Conservation (phyloP, 192 early-diverging fungal species). For the Cladochytrium replicatum region DNA sequence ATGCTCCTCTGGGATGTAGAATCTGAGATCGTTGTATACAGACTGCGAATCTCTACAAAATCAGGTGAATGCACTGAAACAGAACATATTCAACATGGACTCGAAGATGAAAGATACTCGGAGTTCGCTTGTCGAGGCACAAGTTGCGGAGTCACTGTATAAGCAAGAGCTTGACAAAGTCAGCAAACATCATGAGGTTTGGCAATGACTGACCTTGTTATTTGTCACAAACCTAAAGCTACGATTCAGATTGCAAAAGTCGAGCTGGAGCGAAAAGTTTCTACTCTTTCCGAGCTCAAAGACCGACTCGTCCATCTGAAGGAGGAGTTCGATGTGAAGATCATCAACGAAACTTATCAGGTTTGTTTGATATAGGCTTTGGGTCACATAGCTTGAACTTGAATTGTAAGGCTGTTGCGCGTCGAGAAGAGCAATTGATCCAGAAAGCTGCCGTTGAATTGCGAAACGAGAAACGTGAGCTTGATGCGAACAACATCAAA, state of each 20-base stretch:
- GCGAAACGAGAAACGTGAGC: slow-evolving; percentile 9
- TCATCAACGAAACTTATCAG: slow-evolving; percentile 14
- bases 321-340: slow-evolving; percentile 27
- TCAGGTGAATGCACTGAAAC: slow-evolving; percentile 9
- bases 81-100: slow-evolving; percentile 11
- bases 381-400: not conserved
- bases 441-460: slow-evolving; percentile 10
- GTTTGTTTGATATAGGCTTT: not conserved
- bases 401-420: slow-evolving; percentile 11
- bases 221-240: not conserved
- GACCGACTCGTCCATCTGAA: slow-evolving; percentile 22
- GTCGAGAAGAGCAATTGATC: slow-evolving; percentile 27
- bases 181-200: slow-evolving; percentile 27
- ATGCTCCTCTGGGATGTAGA: not conserved
- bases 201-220: not conserved
- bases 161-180: slow-evolving; percentile 33
- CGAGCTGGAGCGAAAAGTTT: slow-evolving; percentile 24
- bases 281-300: slow-evolving; percentile 28
- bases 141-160: slow-evolving; percentile 39
- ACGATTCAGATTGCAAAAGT: slow-evolving; percentile 22
- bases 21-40: slow-evolving; percentile 6
- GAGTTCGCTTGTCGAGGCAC: slow-evolving; percentile 27
- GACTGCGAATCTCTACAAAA: slow-evolving; percentile 21
- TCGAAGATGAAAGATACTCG: slow-evolving; percentile 19
- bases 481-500: slow-evolving; percentile 23